Base-by-base conservation (phyloP, 1,139 yeast species). In the Scheffersomyces parashehatae region DNA sequence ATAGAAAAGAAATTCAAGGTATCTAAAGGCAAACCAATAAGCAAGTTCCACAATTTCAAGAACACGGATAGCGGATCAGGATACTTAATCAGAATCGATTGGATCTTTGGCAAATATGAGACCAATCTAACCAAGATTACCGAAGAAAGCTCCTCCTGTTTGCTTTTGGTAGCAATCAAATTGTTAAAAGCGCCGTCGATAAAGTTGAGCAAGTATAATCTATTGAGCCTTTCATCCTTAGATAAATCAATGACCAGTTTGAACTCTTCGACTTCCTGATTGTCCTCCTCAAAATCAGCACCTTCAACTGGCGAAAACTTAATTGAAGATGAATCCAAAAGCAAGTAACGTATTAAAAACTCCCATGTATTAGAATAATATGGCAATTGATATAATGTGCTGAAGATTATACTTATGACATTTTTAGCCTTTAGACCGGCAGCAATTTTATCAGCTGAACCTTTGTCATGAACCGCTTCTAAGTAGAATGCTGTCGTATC, bases 251-350 rank as follows among this genome's bases (percentile, higher is more conserved):
- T 48, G n/a, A 49, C 37, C 12, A 46, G 43, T 36, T 54, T 62
- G 35, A 68, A 57, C 26, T 56, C 59, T 3, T 48, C 47, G 6
- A 54, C 53, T 37, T 62, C 65, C 1, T 40, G 52, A 30, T 51
- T 51, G 24, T 51, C 56, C 1, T 50, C 54, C 4, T 46, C 49
- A 3, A 45, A 37, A 3, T 41, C 48, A n/a, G 39, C 38, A 9
- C 28, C 33, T 9, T 38, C 53, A 8, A 49, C 46, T 2, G 53
- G 42, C 8, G 41, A 43, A 42, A 67, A 60, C 5, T 40, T 39
- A 5, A 66, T 46, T 1, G 77, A 62, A 0, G 79, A 69, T 3
- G 69, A 46, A 53, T 81, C 86, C 39, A 68, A 62, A 28, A 71
- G 52, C 6, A 73, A 54, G 48, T 72, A 79, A 2, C 66, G 58